These are phyloP conservation scores for Chlamydomonas applanata DNA, from an alignment of 139 green algal genomes.

Conservation along the genomic window DNA sequence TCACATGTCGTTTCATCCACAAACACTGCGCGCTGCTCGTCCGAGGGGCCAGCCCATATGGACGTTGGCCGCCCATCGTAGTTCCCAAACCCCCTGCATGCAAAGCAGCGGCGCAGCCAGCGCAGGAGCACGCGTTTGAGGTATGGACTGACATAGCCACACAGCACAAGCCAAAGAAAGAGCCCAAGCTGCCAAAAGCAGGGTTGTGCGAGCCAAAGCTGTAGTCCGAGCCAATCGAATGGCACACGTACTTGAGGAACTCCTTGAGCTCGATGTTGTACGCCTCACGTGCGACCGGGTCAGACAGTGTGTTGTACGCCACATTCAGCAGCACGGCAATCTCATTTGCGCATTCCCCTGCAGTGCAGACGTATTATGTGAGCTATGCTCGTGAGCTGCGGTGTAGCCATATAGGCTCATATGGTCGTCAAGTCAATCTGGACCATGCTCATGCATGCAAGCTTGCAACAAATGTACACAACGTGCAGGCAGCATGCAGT, in stretches of 20 bases:
- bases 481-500: no score
- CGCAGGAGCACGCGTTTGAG: no score
- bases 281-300: not conserved
- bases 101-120: not conserved
- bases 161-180: no score
- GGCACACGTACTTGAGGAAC: not conserved
- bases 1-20: slow-evolving; percentile 39
- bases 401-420: no score
- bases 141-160: no score
- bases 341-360: not conserved
- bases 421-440: no score
- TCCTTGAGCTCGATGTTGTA: slow-evolving; percentile 12
- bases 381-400: no score
- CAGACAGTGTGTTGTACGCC: slow-evolving; percentile 3
- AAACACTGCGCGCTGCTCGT: slow-evolving; percentile 40
- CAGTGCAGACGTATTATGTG: no score
- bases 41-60: slow-evolving; percentile 18
- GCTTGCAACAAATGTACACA: no score
- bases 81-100: not conserved
- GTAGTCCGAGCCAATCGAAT: not conserved
- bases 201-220: no score
- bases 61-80: slow-evolving; percentile 31
- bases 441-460: no score
- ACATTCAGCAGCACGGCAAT: slow-evolving; percentile 5
- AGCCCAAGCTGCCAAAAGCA: no score